Evolutionary conservation across 345 rosid genomes (phyloP).

Genomic region (Theobroma cacao): DNA sequence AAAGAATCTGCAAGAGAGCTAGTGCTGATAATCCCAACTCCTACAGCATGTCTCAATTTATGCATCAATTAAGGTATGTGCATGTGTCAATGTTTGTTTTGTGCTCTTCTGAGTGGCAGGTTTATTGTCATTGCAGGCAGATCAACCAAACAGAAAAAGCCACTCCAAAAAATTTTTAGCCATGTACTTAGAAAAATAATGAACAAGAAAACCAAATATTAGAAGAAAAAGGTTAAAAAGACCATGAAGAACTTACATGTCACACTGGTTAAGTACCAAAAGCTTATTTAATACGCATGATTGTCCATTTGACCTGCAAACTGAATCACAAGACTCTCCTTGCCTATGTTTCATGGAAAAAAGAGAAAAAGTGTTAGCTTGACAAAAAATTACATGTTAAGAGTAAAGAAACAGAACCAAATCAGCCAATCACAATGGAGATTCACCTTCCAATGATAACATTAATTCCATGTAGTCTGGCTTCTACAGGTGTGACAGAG

Average conservation of each 20-base stretch:
- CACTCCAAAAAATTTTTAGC: not conserved
- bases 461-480: conserved; percentile 74
- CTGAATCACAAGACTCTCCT: conserved; percentile 85
- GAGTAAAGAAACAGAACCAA: conserved; percentile 6
- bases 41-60: not conserved
- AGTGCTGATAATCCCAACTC: not conserved
- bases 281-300: conserved; percentile 89
- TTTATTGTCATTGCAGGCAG: not conserved
- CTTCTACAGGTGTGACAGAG: conserved; percentile 47
- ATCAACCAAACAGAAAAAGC: not conserved
- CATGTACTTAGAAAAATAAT: not conserved
- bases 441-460: conserved; percentile 76
- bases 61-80: not conserved
- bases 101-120: not conserved
- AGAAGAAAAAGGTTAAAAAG: not conserved
- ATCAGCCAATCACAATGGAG: conserved; percentile 10
- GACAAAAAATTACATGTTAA: not conserved
- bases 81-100: not conserved
- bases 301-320: conserved; percentile 77
- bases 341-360: conserved; percentile 46
- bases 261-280: conserved; percentile 79
- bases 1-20: not conserved
- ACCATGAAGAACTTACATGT: conserved; percentile 46
- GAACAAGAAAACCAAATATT: not conserved
- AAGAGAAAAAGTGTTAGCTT: conserved; percentile 15